Evolutionary conservation across 2,329 filamentous ascomycete genomes (phyloP).

Genomic region (Stromatinia cepivora): DNA sequence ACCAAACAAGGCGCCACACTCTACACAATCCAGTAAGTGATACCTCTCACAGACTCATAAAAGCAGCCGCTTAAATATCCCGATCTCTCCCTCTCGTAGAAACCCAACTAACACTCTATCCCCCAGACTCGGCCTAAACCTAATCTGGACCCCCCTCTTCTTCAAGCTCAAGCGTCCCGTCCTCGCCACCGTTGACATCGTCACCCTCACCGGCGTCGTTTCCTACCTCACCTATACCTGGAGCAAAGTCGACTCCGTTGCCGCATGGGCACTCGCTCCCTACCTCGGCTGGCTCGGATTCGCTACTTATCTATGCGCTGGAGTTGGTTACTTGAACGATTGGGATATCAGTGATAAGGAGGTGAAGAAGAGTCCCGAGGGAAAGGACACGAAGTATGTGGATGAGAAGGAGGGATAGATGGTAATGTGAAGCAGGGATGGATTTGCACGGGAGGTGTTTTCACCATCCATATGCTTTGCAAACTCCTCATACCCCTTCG

Average conservation of each 20-base stretch:
- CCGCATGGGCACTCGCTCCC: constrained; percentile 74
- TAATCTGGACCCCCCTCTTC: constrained; percentile 91
- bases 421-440: no score
- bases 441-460: not conserved
- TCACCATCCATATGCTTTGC: not conserved
- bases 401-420: constrained; percentile 37
- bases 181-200: constrained; percentile 73
- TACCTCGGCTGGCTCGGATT: constrained; percentile 87
- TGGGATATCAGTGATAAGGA: constrained; percentile 57
- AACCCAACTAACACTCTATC: not conserved
- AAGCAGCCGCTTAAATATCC: not conserved
- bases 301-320: constrained; percentile 79
- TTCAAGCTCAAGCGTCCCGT: constrained; percentile 74
- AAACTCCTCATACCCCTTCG: no score
- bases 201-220: constrained; percentile 69
- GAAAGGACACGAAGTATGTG: constrained; percentile 38
- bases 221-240: constrained; percentile 75
- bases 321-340: constrained; percentile 65
- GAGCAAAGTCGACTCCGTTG: constrained; percentile 69
- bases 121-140: constrained; percentile 67
- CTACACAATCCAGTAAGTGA: constrained; percentile 68
- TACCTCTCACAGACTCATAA: not conserved
- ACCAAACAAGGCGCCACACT: constrained; percentile 72
- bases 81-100: no score
- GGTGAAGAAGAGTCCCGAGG: constrained; percentile 32